These are phyloP conservation scores for Podaxis sp. DNA, from an alignment of 768 basidiomycete species.

Conservation along the genomic window DNA sequence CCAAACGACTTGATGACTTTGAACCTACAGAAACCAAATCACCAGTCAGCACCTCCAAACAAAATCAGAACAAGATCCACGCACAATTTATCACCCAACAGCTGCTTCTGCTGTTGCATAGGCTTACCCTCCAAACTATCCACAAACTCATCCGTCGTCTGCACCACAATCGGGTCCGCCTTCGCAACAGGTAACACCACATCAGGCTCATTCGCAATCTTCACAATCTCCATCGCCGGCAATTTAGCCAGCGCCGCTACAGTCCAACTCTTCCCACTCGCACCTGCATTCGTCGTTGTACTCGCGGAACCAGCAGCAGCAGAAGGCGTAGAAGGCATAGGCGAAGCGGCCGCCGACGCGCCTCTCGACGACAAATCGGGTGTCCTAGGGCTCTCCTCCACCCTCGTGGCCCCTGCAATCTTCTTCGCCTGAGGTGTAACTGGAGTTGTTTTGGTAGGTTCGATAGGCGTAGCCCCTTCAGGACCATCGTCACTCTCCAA, in stretches of 20 bases:
- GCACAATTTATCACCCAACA: slow-evolving; percentile 76
- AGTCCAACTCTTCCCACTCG: slow-evolving; percentile 44
- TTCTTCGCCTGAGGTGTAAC: slow-evolving; percentile 70
- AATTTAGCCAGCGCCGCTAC: slow-evolving; percentile 70
- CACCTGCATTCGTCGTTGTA: slow-evolving; percentile 8
- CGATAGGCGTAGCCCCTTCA: slow-evolving; percentile 31
- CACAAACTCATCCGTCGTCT: slow-evolving; percentile 73
- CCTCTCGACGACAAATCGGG: slow-evolving; percentile 77
- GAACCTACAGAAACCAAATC: slow-evolving; percentile 30
- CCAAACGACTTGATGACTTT: slow-evolving; percentile 76
- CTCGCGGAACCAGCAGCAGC: slow-evolving; percentile 26
- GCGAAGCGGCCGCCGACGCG: slow-evolving; percentile 70
- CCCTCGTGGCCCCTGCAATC: slow-evolving; percentile 29
- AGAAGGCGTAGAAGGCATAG: slow-evolving; percentile 62
- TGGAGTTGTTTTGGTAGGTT: slow-evolving; percentile 26
- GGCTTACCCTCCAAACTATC: slow-evolving; percentile 59
- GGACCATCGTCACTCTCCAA: slow-evolving; percentile 71
- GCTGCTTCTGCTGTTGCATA: slow-evolving; percentile 69
- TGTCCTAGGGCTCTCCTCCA: slow-evolving; percentile 62
- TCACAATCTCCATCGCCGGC: slow-evolving; percentile 74
- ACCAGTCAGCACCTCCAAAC: not conserved
- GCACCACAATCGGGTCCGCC: slow-evolving; percentile 66
- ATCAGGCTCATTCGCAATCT: slow-evolving; percentile 52
- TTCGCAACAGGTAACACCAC: slow-evolving; percentile 63
- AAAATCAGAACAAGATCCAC: slow-evolving; percentile 21